Conservation (phyloP, 768 basidiomycete species). For the Myochromella boudieri region DNA sequence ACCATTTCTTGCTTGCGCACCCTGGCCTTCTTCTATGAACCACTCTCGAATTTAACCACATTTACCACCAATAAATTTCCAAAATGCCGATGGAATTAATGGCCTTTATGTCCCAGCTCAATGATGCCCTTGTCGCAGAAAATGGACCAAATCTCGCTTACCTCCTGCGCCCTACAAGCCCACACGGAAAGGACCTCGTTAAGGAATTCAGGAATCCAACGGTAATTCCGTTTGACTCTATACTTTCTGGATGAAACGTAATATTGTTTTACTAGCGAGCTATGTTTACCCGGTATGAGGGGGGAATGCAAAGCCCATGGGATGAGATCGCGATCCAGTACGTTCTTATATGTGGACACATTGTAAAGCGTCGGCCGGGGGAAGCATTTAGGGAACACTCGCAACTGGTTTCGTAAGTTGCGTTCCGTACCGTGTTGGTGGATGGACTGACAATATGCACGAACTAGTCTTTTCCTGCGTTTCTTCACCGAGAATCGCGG, state of each 20-base stretch:
- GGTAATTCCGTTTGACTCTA: conserved; percentile 28
- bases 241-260: conserved; percentile 6
- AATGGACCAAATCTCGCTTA: conserved; percentile 72
- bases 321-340: conserved; percentile 86
- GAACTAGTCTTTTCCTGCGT: conserved; percentile 64
- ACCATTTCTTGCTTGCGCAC: too few species aligned
- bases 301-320: conserved; percentile 73
- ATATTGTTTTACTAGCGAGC: conserved; percentile 29
- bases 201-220: conserved; percentile 68
- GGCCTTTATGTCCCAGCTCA: conserved; percentile 57
- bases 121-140: conserved; percentile 58
- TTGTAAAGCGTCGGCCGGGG: conserved; percentile 60
- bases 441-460: background rate
- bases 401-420: conserved; percentile 71
- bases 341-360: conserved; percentile 70
- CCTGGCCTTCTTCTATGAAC: too few species aligned
- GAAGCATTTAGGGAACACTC: conserved; percentile 85
- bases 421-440: background rate
- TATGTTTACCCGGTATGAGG: conserved; percentile 50
- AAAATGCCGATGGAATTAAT: conserved; percentile 56
- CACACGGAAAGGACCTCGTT: conserved; percentile 73
- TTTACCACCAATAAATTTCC: too few species aligned
- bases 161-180: conserved; percentile 72
- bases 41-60: too few species aligned
- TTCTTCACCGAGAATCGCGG: conserved; percentile 81